These are phyloP conservation scores for Cyberlindnera subsufficiens DNA, from an alignment of 805 yeast species.

Conservation along the genomic window DNA sequence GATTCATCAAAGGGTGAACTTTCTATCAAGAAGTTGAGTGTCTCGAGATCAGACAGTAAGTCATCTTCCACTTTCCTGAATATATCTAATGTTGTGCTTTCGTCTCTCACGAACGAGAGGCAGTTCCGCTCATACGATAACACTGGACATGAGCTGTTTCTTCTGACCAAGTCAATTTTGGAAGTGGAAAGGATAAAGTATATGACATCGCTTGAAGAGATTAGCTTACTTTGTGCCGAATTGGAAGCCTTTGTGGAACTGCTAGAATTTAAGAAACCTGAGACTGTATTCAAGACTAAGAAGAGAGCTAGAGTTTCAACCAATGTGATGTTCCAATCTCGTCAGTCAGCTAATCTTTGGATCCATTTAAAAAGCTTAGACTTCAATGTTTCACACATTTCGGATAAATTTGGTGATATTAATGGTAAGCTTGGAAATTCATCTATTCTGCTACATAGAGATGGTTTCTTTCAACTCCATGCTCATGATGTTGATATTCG, in stretches of 20 bases:
- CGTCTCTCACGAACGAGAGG: slow-evolving; percentile 11
- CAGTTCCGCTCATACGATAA: slow-evolving; percentile 24
- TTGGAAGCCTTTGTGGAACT: slow-evolving; percentile 4
- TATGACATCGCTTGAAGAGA: slow-evolving; percentile 21
- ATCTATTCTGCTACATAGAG: slow-evolving; percentile 11
- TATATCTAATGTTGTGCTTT: slow-evolving; percentile 21
- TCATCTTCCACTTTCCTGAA: slow-evolving; percentile 6
- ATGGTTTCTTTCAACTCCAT: slow-evolving; percentile 15
- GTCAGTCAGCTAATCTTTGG: slow-evolving; percentile 11
- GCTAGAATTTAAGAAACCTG: slow-evolving; percentile 12
- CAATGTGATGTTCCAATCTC: slow-evolving; percentile 15
- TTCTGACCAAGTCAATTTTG: slow-evolving; percentile 10
- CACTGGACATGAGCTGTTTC: slow-evolving; percentile 23
- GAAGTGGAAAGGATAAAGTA: slow-evolving; percentile 25
- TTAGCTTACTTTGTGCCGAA: slow-evolving; percentile 17
- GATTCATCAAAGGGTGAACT: slow-evolving; percentile 30
- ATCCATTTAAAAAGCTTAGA: slow-evolving; percentile 9
- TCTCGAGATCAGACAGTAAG: slow-evolving; percentile 16
- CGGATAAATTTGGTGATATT: slow-evolving; percentile 29
- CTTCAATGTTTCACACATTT: slow-evolving; percentile 16
- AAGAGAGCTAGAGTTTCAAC: slow-evolving; percentile 20
- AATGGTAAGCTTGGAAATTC: slow-evolving; percentile 12
- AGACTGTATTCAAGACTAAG: slow-evolving; percentile 18
- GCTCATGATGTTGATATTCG: slow-evolving; percentile 7
- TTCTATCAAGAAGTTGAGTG: slow-evolving; percentile 28